Evolutionary conservation across 192 early-diverging fungal genomes (phyloP), one percentile per base, ranked within the genome.

Genomic region (Gigaspora rosea): DNA sequence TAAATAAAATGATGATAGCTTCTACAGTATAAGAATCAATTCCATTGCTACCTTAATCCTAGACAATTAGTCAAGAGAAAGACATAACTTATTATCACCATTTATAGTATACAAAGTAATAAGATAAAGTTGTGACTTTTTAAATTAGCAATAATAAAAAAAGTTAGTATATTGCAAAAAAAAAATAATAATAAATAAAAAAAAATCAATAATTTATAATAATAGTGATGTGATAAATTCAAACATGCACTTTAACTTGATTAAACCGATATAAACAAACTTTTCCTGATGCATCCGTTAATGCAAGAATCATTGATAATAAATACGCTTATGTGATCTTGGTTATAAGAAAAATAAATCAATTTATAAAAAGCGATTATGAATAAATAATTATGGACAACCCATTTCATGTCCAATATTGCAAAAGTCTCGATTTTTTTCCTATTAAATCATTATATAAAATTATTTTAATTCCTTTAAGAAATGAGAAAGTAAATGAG

Each of bases 11-110:
- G 32, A 33, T 13, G 11, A 69, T 61, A 69, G n/a, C 0, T 4
- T 52, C 51, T 20, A n/a, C n/a, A n/a, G n/a, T 8, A 64, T 48
- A 11, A 35, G 56, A 57, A 32, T 52, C 50, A 73, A 9, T 15
- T 13, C 52, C 20, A 52, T 2, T 2, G 54, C 36, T 69, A 81
- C 80, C 73, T 76, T 1, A 56, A n/a, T 11, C 11, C 70, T 32
- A 88, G 68, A 33, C 91, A 89, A 73, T 91, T 92, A 2, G 94
- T 98, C 96, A 54, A 98, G 71, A 0, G 96, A 98, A 52, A 96
- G 86, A 51, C 90, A 94, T 49, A 98, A 86, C 33, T 87, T 86
- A 18, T 89, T 79, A 4, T 87, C 84, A 3, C 85, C 74, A 12
- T 82, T 84, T 54, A 82, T 85, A n/a, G 79, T 64, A 56, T 81